A percentile compares a stretch with the other conserved stretches of the same genome.
phyloP scores from a whole-genome alignment of 768 basidiomycete species.

The Lentinus tigrinus region DNA sequence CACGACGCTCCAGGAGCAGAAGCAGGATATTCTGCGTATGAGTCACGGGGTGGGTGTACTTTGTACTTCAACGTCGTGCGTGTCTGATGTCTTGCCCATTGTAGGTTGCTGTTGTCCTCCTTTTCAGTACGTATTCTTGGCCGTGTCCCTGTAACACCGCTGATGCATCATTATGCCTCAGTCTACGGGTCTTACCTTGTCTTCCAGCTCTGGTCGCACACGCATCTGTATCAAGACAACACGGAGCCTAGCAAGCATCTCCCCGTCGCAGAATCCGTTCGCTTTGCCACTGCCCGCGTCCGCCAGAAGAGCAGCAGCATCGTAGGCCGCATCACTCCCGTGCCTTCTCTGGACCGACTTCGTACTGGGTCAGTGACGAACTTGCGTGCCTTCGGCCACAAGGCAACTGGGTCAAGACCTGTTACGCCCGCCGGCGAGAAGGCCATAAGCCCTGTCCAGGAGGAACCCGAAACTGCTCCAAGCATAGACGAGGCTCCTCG shows the following conservation, averaged over 20 bases:
- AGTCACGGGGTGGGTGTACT: conserved; percentile 67
- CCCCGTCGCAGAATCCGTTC: conserved; percentile 16
- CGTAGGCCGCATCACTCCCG: conserved; percentile 1
- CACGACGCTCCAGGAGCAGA: conserved; percentile 34
- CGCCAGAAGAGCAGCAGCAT: conserved; percentile 16
- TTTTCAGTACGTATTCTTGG: conserved; percentile 57
- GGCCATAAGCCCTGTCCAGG: conserved; percentile 10
- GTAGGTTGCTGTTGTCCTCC: conserved; percentile 72
- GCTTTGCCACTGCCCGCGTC: conserved; percentile 15
- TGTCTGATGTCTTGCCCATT: neutral
- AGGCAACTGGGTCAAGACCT: neutral
- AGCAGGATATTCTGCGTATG: conserved; percentile 58
- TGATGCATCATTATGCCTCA: conserved; percentile 23
- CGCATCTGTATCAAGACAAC: conserved; percentile 57
- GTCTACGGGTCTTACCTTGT: conserved; percentile 75
- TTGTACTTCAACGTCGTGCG: neutral
- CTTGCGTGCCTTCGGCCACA: neutral
- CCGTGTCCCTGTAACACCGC: neutral
- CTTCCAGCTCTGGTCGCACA: conserved; percentile 81
- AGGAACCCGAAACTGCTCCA: conserved; percentile 17
- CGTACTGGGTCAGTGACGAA: conserved; percentile 11
- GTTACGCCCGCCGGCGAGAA: neutral
- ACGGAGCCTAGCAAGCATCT: conserved; percentile 18
- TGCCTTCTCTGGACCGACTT: conserved; percentile 3
- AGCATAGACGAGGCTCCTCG: neutral